phyloP scores from a whole-genome alignment of 1,284 basidiomycete genomes.

The Leccinum pallidistipes region DNA sequence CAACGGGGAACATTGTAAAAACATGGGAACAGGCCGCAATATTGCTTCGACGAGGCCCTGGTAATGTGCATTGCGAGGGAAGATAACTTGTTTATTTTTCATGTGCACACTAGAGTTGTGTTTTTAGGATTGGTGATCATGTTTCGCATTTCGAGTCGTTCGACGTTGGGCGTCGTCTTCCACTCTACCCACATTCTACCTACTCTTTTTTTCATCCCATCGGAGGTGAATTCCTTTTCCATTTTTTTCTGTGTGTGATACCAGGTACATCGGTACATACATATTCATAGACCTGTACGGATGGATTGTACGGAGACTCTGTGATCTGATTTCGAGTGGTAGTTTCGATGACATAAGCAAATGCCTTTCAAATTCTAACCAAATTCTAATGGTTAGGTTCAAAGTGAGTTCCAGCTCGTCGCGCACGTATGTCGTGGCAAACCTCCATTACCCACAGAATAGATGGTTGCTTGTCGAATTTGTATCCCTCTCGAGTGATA shows the following conservation, averaged over 20 bases:
- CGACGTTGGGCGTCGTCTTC: not conserved
- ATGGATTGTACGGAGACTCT: not conserved
- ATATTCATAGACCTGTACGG: not conserved
- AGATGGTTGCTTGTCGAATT: conserved; percentile 47
- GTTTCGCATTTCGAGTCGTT: not conserved
- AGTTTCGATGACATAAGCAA: conserved; percentile 24
- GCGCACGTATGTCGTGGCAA: not conserved
- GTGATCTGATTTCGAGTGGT: too few species aligned
- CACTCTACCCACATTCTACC: not conserved
- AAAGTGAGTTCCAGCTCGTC: conserved; percentile 16
- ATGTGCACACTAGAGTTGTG: not conserved
- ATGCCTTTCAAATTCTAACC: not conserved
- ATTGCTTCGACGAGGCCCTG: too few species aligned
- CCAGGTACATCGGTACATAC: not conserved
- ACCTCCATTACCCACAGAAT: conserved; percentile 47
- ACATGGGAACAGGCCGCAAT: not conserved
- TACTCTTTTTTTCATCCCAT: not conserved
- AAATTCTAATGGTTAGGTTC: conserved; percentile 27
- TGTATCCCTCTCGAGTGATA: not conserved
- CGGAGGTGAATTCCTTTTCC: not conserved
- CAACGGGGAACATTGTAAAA: conserved; percentile 20
- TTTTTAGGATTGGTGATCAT: not conserved
- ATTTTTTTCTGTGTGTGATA: not conserved
- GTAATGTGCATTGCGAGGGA: conserved; percentile 25
- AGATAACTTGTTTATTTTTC: not conserved